These are phyloP conservation scores for Prunus mongolica DNA, from an alignment of 306 rosid species.

Conservation along the genomic window DNA sequence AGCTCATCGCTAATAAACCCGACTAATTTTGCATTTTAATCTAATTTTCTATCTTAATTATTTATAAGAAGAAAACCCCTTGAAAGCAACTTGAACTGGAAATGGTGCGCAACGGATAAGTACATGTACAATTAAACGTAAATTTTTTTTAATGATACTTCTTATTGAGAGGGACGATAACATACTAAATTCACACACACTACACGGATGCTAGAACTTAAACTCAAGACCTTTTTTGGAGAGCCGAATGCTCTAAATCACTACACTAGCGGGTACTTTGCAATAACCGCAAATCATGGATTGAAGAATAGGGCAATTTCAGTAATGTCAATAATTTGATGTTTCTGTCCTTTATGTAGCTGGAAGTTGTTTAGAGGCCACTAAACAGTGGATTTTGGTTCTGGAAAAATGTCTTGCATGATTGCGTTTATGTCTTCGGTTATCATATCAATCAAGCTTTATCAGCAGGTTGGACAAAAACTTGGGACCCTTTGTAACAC, in stretches of 20 bases:
- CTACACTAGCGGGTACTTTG: neutral
- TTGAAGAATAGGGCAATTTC: neutral
- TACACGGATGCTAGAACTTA: accelerated
- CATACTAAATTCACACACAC: too few species aligned
- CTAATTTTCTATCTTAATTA: too few species aligned
- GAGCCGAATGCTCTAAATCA: neutral
- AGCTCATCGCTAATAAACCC: too few species aligned
- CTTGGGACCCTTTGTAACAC: neutral
- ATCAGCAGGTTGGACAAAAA: neutral
- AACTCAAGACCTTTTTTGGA: accelerated
- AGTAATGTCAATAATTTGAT: neutral
- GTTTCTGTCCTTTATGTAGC: neutral
- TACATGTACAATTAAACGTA: neutral
- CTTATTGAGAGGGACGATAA: too few species aligned
- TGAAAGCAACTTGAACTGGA: too few species aligned
- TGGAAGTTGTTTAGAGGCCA: neutral
- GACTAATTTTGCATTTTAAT: too few species aligned
- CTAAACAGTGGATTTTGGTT: neutral
- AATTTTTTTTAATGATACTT: neutral
- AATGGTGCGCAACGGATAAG: too few species aligned
- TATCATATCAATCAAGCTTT: neutral
- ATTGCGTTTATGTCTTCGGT: neutral
- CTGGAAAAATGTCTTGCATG: neutral
- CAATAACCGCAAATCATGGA: neutral
- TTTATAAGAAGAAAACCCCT: too few species aligned